These are phyloP conservation scores for Coleophoma crateriformis DNA, from an alignment of 2,329 filamentous ascomycete species.

Conservation along the genomic window DNA sequence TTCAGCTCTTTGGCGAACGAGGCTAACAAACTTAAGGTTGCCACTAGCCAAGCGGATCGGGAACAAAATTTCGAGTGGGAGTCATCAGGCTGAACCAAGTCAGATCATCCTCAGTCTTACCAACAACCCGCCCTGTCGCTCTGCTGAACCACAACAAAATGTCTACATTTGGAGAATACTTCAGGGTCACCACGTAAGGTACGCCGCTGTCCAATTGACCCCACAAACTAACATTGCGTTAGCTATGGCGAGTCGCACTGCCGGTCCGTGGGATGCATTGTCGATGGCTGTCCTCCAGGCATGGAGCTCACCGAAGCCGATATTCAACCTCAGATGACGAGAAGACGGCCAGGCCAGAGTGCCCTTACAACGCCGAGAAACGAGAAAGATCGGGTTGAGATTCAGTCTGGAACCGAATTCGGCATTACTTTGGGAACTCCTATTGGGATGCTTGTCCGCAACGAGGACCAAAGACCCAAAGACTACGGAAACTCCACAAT, in stretches of 20 bases:
- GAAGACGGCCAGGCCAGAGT: constrained; percentile 82
- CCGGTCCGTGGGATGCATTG: constrained; percentile 87
- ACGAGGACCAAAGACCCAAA: constrained; percentile 87
- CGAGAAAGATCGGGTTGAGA: constrained; percentile 86
- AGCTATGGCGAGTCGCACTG: constrained; percentile 82
- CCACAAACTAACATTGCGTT: background rate
- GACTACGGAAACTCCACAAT: constrained; percentile 90
- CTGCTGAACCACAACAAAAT: constrained; percentile 37
- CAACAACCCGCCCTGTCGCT: background rate
- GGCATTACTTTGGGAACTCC: constrained; percentile 87
- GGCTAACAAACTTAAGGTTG: background rate
- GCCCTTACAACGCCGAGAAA: constrained; percentile 87
- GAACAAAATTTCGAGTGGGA: background rate
- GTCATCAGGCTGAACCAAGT: background rate
- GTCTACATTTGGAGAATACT: constrained; percentile 83
- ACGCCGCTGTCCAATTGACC: constrained; percentile 2
- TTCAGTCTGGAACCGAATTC: constrained; percentile 88
- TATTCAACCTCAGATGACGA: constrained; percentile 92
- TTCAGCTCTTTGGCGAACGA: background rate
- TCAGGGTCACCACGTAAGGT: constrained; percentile 68
- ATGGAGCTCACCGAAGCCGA: constrained; percentile 79
- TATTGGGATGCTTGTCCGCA: constrained; percentile 80
- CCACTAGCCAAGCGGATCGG: no score
- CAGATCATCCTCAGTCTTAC: background rate
- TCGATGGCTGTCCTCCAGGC: constrained; percentile 86